Percentiles rank a stretch among this genome's conserved stretches.
Conservation (phyloP, 768 basidiomycete species). For the Crassisporium funariophilum region DNA sequence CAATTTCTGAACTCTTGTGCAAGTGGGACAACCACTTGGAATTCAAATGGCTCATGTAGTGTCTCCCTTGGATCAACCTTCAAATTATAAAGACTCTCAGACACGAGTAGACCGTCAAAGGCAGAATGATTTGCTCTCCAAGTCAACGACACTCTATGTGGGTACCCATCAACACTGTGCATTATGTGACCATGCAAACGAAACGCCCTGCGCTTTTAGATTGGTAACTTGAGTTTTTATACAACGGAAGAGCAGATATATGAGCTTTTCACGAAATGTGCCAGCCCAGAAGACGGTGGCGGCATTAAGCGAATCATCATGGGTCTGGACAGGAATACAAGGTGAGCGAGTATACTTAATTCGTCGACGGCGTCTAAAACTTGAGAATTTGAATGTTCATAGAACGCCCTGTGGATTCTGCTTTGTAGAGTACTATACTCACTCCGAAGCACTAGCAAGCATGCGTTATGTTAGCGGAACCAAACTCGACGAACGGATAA, state of each 20-base stretch:
- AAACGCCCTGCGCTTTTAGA: slow-evolving; percentile 40
- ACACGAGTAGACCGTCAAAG: slow-evolving; percentile 73
- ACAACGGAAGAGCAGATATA: slow-evolving; percentile 97
- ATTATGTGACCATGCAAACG: background rate
- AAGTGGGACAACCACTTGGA: slow-evolving; percentile 9
- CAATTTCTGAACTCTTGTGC: slow-evolving; percentile 1
- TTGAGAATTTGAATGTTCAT: slow-evolving; percentile 17
- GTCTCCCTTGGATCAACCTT: slow-evolving; percentile 84
- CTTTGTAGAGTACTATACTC: slow-evolving; percentile 96
- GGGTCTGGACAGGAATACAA: slow-evolving; percentile 89
- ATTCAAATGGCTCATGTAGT: slow-evolving; percentile 83
- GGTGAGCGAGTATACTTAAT: slow-evolving; percentile 43
- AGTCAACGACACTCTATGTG: slow-evolving; percentile 91
- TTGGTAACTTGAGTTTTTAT: slow-evolving; percentile 92
- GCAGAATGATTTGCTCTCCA: slow-evolving; percentile 79
- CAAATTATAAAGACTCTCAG: slow-evolving; percentile 96
- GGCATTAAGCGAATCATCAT: slow-evolving; percentile 95
- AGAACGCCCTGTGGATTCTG: slow-evolving; percentile 95
- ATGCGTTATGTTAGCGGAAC: slow-evolving; percentile 97
- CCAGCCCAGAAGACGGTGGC: slow-evolving; percentile 82
- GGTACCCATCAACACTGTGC: slow-evolving; percentile 33
- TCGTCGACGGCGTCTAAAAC: slow-evolving; percentile 2
- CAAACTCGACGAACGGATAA: slow-evolving; percentile 97
- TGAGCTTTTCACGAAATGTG: slow-evolving; percentile 89
- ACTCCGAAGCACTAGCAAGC: slow-evolving; percentile 88